These are phyloP conservation scores for Diplosphaera chodatii DNA, from an alignment of 139 green algal species.

Conservation along the genomic window DNA sequence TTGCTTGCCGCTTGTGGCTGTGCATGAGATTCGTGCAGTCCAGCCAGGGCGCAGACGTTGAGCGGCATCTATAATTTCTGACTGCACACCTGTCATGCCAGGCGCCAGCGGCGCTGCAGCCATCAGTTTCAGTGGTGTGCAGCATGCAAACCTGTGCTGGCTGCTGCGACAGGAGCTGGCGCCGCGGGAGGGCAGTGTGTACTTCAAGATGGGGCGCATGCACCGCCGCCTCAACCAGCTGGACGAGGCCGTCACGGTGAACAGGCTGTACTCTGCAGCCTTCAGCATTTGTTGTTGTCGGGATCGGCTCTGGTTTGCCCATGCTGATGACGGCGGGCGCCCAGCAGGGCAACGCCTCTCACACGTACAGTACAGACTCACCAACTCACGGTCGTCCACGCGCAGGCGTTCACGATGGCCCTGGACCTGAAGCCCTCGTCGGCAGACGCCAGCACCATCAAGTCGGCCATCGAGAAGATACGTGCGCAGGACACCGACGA, in stretches of 20 bases:
- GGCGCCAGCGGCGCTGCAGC: too few species aligned
- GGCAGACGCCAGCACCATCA: conserved; percentile 79
- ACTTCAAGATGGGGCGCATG: conserved; percentile 85
- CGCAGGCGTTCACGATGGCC: conserved; percentile 54
- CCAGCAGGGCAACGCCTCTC: too few species aligned
- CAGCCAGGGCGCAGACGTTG: too few species aligned
- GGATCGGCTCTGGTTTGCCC: too few species aligned
- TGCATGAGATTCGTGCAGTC: not conserved
- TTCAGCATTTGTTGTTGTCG: too few species aligned
- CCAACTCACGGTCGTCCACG: too few species aligned
- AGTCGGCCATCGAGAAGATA: conserved; percentile 82
- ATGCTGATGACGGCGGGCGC: too few species aligned
- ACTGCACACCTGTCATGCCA: too few species aligned
- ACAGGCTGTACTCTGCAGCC: too few species aligned
- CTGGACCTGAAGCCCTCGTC: conserved; percentile 80
- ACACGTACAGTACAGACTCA: too few species aligned
- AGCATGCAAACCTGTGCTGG: not conserved
- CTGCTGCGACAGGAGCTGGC: conserved; percentile 53
- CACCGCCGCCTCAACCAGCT: conserved; percentile 56
- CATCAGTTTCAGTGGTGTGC: too few species aligned
- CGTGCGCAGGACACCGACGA: conserved; percentile 61
- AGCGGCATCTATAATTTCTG: too few species aligned
- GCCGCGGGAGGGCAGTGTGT: conserved; percentile 78
- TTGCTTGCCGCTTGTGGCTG: not conserved
- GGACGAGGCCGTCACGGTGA: not conserved